phyloP scores from a whole-genome alignment of 2,329 filamentous ascomycete genomes.

The Ophiostoma australiae region DNA sequence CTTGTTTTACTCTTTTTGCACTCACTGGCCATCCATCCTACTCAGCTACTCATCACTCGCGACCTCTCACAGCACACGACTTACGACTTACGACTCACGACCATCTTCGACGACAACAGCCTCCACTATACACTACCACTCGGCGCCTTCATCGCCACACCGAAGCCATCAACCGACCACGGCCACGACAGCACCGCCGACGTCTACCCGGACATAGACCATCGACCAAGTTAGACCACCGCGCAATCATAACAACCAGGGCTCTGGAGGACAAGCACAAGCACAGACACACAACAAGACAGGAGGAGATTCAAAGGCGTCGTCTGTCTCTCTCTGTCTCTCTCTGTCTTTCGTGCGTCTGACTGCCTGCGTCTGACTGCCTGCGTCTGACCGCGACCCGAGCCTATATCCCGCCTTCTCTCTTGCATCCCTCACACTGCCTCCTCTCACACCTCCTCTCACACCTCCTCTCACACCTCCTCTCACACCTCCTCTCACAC shows the following conservation, averaged over 20 bases:
- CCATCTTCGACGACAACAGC: background rate
- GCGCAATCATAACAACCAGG: background rate
- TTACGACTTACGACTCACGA: background rate
- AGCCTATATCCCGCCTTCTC: background rate
- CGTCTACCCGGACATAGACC: background rate
- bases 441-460: background rate
- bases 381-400: background rate
- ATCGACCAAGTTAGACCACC: background rate
- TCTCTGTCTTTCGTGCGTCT: background rate
- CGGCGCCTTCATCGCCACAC: conserved; percentile 1
- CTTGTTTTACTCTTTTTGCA: background rate
- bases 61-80: background rate
- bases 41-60: background rate
- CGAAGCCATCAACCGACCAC: background rate
- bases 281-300: conserved; percentile 9
- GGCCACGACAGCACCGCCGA: background rate
- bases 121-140: background rate
- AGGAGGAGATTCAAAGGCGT: conserved; percentile 4
- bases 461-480: background rate
- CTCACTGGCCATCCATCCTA: background rate
- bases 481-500: background rate
- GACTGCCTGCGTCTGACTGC: background rate
- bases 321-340: background rate
- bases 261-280: background rate
- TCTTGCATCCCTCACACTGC: background rate